Evolutionary conservation across 164 flowering plant species (phyloP), one percentile per base, ranked within the genome.

Genomic region (Kingdonia uniflora): DNA sequence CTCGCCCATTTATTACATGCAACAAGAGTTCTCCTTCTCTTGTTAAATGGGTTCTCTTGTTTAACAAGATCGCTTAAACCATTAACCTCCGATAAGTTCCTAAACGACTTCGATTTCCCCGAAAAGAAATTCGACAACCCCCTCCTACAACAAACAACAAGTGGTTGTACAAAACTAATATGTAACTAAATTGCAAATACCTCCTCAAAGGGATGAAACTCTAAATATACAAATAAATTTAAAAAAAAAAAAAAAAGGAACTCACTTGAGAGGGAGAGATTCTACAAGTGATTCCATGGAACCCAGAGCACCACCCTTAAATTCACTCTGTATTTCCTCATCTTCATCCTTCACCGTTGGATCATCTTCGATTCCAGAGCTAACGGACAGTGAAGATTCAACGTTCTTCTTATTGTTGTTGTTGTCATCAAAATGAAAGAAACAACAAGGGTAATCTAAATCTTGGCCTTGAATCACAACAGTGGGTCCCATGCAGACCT

Each of bases 251-350:
- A 37, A 48, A 7, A 33, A 14, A 16, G 38, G n/a, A 3, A 61
- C 70, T 70, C 14, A 84, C 91, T 84, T 84, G 71, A 77, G 74
- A 22, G 87, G 91, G 8, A 84, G 82, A 57, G 85, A 75, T 1
- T 79, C 87, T 55, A 80, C 87, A n/a, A 80, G 54, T 1, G 74
- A 68, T 17, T 46, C 71, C 65, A 84, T 42, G 44, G 78, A 74
- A 22, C 56, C 62, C 47, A 74, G 51, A 23, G 59, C 68, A 19
- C 71, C 68, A n/a, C 69, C 70, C 6, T 56, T 63, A 19, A 56
- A 42, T 38, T 59, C 51, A 54, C 70, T 61, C 57, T 65, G 55
- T 52, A 37, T 60, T 13, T 57, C 69, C 10, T 46, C 76, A 6
- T 51, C 74, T 14, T 53, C 78, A 33, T 61, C 76, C 8, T 29